These are phyloP conservation scores for Lasiodiplodia sp. DNA, from an alignment of 2,329 filamentous ascomycete species.

Conservation along the genomic window DNA sequence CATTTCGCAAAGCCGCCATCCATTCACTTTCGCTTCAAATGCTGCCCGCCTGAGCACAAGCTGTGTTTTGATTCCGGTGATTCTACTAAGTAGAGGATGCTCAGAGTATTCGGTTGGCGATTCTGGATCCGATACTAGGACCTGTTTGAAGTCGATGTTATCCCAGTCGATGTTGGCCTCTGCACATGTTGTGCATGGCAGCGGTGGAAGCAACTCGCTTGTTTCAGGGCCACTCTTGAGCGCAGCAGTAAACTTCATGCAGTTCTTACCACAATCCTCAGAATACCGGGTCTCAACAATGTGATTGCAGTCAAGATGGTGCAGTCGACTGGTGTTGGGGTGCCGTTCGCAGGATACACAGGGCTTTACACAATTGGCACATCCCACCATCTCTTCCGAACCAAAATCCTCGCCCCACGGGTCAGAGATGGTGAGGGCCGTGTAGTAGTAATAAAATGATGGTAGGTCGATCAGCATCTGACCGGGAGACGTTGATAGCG, in stretches of 20 bases:
- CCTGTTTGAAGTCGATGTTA: not conserved
- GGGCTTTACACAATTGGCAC: not conserved
- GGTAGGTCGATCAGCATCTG: not conserved
- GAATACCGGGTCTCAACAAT: not conserved
- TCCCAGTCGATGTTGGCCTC: not conserved
- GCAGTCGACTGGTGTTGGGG: not conserved
- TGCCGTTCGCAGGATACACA: not conserved
- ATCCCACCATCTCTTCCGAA: not conserved
- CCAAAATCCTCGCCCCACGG: not conserved
- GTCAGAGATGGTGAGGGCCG: not conserved
- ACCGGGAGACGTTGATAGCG: not conserved
- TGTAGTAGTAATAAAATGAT: not conserved
- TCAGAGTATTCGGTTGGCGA: not conserved
- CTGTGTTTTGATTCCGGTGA: not conserved
- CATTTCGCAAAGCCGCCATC: not conserved
- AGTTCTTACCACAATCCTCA: not conserved
- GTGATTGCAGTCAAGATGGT: not conserved
- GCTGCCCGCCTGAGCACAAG: not conserved
- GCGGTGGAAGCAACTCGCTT: not conserved
- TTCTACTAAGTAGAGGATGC: not conserved
- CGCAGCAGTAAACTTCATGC: not conserved
- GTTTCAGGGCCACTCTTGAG: not conserved
- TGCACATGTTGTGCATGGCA: not conserved
- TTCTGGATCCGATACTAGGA: not conserved
- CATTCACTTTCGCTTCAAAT: not conserved